phyloP scores from a whole-genome alignment of 805 yeast genomes.

The Candida corydali region DNA sequence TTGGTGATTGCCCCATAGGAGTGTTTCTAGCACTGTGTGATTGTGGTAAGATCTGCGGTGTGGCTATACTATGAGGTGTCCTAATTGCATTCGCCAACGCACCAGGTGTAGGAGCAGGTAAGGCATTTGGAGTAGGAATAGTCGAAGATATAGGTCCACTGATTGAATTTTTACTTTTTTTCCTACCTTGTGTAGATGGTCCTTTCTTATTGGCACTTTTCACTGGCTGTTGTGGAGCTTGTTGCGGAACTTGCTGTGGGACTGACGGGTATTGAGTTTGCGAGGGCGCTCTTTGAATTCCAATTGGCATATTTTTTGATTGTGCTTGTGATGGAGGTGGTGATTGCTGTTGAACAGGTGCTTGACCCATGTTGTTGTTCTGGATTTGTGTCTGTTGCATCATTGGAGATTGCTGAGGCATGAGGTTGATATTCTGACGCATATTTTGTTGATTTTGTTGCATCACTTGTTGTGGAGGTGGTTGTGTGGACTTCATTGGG shows the following conservation, averaged over 20 bases:
- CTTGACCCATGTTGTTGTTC: slow-evolving; percentile 7
- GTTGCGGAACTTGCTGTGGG: slow-evolving; percentile 12
- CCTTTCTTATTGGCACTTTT: slow-evolving; percentile 7
- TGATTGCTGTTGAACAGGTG: slow-evolving; percentile 8
- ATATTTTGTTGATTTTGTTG: slow-evolving; percentile 1
- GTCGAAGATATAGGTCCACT: slow-evolving; percentile 17
- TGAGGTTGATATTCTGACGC: slow-evolving; percentile 15
- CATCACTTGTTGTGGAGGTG: background rate
- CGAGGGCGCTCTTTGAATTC: slow-evolving; percentile 10
- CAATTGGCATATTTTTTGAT: slow-evolving; percentile 11
- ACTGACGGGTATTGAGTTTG: too few relatives aligned
- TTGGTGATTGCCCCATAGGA: slow-evolving; percentile 34
- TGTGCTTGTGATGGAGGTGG: slow-evolving; percentile 6
- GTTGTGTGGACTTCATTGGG: slow-evolving; percentile 4
- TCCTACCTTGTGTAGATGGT: slow-evolving; percentile 10
- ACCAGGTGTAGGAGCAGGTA: slow-evolving; percentile 31
- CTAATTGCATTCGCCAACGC: slow-evolving; percentile 36
- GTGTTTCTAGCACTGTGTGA: slow-evolving; percentile 39
- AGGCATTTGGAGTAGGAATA: slow-evolving; percentile 32
- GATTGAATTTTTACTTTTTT: slow-evolving; percentile 8
- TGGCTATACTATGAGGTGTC: slow-evolving; percentile 41
- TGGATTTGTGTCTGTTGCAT: slow-evolving; percentile 6
- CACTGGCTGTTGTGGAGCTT: slow-evolving; percentile 5
- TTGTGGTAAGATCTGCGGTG: slow-evolving; percentile 35
- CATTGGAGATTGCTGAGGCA: slow-evolving; percentile 22